Conservation (phyloP, 768 basidiomycete genomes). For the Phanerochaete carnosa region DNA sequence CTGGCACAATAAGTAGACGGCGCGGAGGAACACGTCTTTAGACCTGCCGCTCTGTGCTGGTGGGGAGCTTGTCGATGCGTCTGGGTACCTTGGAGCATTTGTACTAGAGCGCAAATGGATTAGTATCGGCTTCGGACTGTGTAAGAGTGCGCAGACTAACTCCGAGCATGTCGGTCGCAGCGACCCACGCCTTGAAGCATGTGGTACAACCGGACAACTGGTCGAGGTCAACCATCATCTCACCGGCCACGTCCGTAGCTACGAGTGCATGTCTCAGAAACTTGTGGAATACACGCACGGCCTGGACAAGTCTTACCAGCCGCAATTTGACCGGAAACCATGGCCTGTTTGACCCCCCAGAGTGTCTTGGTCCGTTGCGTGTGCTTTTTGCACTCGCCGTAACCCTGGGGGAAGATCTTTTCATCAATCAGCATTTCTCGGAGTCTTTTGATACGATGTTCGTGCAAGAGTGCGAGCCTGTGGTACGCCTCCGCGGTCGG, state of each 20-base stretch:
- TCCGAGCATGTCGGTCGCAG: conserved; percentile 67
- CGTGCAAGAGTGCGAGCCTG: conserved; percentile 56
- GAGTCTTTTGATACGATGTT: conserved; percentile 49
- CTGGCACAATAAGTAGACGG: conserved; percentile 80
- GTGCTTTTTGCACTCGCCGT: conserved; percentile 59
- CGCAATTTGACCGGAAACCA: conserved; percentile 46
- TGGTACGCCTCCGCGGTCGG: conserved; percentile 64
- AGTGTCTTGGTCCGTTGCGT: conserved; percentile 35
- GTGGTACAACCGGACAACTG: conserved; percentile 44
- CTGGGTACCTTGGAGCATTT: conserved; percentile 56
- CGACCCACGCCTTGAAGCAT: conserved; percentile 58
- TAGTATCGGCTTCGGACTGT: conserved; percentile 4
- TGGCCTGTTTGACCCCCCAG: conserved; percentile 52
- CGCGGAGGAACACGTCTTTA: conserved; percentile 16
- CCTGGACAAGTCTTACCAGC: conserved; percentile 37
- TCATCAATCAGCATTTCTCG: conserved; percentile 51
- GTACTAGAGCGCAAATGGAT: conserved; percentile 40
- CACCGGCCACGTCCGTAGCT: conserved; percentile 67
- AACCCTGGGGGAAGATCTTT: conserved; percentile 71
- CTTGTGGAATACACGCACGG: background rate
- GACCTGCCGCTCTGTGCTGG: background rate
- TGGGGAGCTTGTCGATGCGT: conserved; percentile 44
- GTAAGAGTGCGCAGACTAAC: conserved; percentile 34
- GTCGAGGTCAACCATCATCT: conserved; percentile 55
- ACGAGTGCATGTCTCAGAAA: background rate